These are phyloP conservation scores for Penicillium riverlandense DNA, from an alignment of 495 filamentous ascomycete genomes.

Conservation along the genomic window DNA sequence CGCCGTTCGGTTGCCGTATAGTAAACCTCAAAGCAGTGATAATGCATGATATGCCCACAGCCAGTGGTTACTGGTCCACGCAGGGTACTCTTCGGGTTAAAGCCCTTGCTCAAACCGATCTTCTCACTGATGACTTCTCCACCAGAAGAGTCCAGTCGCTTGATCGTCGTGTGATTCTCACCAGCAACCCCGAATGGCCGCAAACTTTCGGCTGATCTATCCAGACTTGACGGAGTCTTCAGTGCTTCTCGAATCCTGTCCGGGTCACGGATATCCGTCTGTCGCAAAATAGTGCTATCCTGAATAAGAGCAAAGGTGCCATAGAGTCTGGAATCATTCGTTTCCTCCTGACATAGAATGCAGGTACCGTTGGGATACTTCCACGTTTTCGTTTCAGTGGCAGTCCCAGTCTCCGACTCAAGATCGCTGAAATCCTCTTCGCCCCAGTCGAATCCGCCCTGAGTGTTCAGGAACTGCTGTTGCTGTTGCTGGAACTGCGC, in stretches of 20 bases:
- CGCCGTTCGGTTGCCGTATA: conserved; percentile 71
- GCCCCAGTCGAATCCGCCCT: conserved; percentile 79
- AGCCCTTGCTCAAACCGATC: conserved; percentile 83
- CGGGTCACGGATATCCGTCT: conserved; percentile 71
- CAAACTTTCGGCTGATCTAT: conserved; percentile 71
- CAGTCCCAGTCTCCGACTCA: conserved; percentile 48
- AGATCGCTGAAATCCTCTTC: conserved; percentile 66
- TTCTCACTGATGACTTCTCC: conserved; percentile 63
- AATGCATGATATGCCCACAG: conserved; percentile 99
- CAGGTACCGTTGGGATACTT: conserved; percentile 93
- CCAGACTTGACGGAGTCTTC: conserved; percentile 69
- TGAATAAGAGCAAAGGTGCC: conserved; percentile 87
- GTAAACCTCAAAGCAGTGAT: conserved; percentile 88
- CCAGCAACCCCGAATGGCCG: conserved; percentile 86
- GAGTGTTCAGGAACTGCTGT: conserved; percentile 82
- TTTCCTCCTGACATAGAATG: conserved; percentile 94
- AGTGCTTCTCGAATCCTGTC: conserved; percentile 81
- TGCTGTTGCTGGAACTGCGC: conserved; percentile 96
- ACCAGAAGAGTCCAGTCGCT: conserved; percentile 66
- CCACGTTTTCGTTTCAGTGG: conserved; percentile 66
- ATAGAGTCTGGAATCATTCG: conserved; percentile 79
- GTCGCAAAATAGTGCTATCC: conserved; percentile 78
- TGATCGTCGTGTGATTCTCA: conserved; percentile 71
- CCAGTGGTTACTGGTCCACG: conserved; percentile 82
- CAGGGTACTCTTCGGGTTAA: conserved; percentile 56